Conservation (phyloP, 2,329 filamentous ascomycete genomes). For the Penicillium sumatraense region DNA sequence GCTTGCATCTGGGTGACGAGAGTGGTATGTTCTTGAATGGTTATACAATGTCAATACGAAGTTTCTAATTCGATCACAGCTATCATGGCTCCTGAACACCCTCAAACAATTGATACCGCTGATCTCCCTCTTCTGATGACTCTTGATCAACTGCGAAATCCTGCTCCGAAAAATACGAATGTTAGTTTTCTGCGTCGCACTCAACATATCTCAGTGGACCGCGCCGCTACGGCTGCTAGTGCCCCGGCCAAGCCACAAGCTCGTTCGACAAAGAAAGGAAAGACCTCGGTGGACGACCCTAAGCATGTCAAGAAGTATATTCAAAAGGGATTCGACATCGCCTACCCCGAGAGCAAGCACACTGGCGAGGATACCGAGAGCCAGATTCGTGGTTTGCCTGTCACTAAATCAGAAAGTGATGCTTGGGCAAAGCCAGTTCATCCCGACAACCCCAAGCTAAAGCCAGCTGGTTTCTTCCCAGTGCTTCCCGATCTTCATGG, state of each 20-base stretch:
- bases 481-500: conserved; percentile 65
- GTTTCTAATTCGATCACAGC: conserved; percentile 54
- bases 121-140: conserved; percentile 84
- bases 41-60: background rate
- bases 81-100: conserved; percentile 76
- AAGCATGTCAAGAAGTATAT: conserved; percentile 65
- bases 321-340: conserved; percentile 67
- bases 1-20: conserved; percentile 93
- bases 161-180: conserved; percentile 72
- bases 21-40: conserved; percentile 64
- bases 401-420: conserved; percentile 58
- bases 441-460: conserved; percentile 61
- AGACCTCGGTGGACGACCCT: conserved; percentile 58
- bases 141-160: conserved; percentile 82
- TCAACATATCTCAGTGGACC: conserved; percentile 74
- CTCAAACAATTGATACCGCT: conserved; percentile 75
- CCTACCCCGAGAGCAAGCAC: conserved; percentile 65
- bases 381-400: conserved; percentile 58
- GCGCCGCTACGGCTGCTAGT: conserved; percentile 38
- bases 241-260: conserved; percentile 31
- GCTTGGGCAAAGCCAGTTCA: conserved; percentile 66
- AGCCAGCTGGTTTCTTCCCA: conserved; percentile 64
- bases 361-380: conserved; percentile 59
- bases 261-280: conserved; percentile 35
- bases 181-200: conserved; percentile 95